Evolutionary conservation across 1,284 basidiomycete species (phyloP).

Genomic region (Cryptococcus neoformans): DNA sequence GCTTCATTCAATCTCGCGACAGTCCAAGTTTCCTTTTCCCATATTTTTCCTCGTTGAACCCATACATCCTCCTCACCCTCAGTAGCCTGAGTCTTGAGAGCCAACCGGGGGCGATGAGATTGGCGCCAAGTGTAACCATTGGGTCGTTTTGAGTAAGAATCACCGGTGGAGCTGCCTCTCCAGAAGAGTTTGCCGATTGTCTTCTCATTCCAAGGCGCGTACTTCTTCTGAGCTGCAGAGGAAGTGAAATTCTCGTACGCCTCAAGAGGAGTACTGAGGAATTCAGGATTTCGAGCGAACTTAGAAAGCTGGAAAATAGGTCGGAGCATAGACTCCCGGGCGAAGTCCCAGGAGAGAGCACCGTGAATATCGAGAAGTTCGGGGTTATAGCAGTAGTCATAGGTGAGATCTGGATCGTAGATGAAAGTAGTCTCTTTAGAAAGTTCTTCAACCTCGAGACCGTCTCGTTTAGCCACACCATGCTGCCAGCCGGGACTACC

Average conservation of each 20-base stretch:
- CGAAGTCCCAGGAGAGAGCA: slow-evolving; percentile 36
- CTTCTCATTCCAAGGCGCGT: slow-evolving; percentile 45
- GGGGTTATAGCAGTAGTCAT: slow-evolving; percentile 41
- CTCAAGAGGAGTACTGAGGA: slow-evolving; percentile 46
- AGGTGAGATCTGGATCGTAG: slow-evolving; percentile 28
- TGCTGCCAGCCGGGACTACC: slow-evolving; percentile 19
- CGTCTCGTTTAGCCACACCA: slow-evolving; percentile 10
- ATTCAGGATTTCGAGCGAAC: slow-evolving; percentile 34
- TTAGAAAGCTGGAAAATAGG: slow-evolving; percentile 49
- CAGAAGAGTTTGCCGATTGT: slow-evolving; percentile 49
- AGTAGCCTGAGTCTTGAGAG: slow-evolving; percentile 32
- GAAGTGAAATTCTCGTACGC: slow-evolving; percentile 40
- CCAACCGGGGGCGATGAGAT: slow-evolving; percentile 46
- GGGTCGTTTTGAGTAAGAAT: slow-evolving; percentile 34
- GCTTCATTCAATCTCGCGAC: slow-evolving; percentile 39
- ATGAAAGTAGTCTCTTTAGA: slow-evolving; percentile 33
- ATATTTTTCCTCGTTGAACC: slow-evolving; percentile 36
- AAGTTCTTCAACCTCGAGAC: slow-evolving; percentile 1
- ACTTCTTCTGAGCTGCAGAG: slow-evolving; percentile 16
- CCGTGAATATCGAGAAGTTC: slow-evolving; percentile 35
- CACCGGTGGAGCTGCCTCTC: slow-evolving; percentile 50
- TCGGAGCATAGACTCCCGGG: slow-evolving; percentile 34
- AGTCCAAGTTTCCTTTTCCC: slow-evolving; percentile 31
- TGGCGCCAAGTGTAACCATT: slow-evolving; percentile 37
- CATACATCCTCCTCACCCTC: slow-evolving; percentile 39